phyloP scores from a whole-genome alignment of 495 filamentous ascomycete genomes.

The Pyronema domesticum region DNA sequence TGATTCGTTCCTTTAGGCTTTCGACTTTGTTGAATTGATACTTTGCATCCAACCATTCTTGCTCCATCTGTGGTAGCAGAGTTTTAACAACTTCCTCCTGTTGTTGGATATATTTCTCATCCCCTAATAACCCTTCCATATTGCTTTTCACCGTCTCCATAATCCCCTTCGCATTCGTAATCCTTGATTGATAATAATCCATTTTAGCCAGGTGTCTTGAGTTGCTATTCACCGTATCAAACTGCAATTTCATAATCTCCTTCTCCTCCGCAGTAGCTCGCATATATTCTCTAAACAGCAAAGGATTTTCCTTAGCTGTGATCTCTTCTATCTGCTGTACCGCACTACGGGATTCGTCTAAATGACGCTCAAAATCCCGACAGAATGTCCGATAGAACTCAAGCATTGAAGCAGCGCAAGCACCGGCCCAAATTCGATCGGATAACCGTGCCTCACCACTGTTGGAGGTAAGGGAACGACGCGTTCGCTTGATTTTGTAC shows the following conservation, averaged over 20 bases:
- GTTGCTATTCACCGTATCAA: slow-evolving; percentile 89
- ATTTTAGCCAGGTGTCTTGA: slow-evolving; percentile 75
- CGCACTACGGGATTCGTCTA: slow-evolving; percentile 70
- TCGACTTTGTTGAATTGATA: slow-evolving; percentile 41
- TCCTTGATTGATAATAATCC: slow-evolving; percentile 97
- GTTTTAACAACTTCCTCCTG: slow-evolving; percentile 47
- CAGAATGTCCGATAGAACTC: slow-evolving; percentile 90
- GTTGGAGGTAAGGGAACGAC: slow-evolving; percentile 27
- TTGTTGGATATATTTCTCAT: slow-evolving; percentile 48
- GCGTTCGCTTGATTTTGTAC: too few species aligned
- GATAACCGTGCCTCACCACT: slow-evolving; percentile 42
- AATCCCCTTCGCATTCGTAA: slow-evolving; percentile 69
- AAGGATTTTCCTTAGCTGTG: slow-evolving; percentile 71
- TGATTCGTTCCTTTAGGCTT: slow-evolving; percentile 43
- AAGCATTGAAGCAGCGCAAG: slow-evolving; percentile 80
- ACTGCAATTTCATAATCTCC: slow-evolving; percentile 80
- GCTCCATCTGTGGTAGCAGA: slow-evolving; percentile 45
- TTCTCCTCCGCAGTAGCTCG: slow-evolving; percentile 70
- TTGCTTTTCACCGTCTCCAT: slow-evolving; percentile 61
- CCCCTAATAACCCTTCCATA: slow-evolving; percentile 53
- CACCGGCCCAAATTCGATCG: slow-evolving; percentile 67
- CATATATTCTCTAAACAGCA: slow-evolving; percentile 80
- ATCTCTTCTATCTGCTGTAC: slow-evolving; percentile 77
- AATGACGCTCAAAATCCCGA: slow-evolving; percentile 84
- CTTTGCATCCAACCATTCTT: slow-evolving; percentile 33